Evolutionary conservation across 179 eudicot genomes (phyloP).

Genomic region (Gypsophila paniculata): DNA sequence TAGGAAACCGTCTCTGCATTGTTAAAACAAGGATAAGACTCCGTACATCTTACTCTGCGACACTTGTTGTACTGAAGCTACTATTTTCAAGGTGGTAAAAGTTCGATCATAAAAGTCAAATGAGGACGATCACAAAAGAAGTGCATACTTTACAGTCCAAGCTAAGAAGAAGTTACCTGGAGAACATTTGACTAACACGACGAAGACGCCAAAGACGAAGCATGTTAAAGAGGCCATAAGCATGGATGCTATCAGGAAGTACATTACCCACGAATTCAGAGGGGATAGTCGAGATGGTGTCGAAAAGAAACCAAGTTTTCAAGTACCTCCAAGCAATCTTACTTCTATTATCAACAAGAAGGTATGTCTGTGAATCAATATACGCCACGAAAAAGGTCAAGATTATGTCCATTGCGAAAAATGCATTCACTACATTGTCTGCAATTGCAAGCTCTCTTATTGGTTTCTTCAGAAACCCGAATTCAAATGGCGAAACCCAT

Average conservation of each 20-base stretch:
- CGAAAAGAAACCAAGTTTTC: constrained; percentile 53
- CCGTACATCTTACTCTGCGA: too few relatives aligned
- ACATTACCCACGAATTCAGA: constrained; percentile 43
- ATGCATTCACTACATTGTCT: constrained; percentile 60
- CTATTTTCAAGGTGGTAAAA: not conserved
- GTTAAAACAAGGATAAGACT: too few relatives aligned
- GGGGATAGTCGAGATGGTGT: constrained; percentile 58
- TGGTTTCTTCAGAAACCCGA: constrained; percentile 49
- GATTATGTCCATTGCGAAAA: constrained; percentile 60
- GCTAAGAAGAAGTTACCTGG: constrained; percentile 40
- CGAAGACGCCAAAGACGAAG: constrained; percentile 85
- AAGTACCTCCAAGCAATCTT: constrained; percentile 53
- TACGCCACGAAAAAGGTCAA: constrained; percentile 72
- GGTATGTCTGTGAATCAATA: constrained; percentile 53
- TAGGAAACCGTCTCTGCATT: too few relatives aligned
- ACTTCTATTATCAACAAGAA: constrained; percentile 51
- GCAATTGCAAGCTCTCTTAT: constrained; percentile 34
- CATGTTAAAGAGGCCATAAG: constrained; percentile 59
- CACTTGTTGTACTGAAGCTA: too few relatives aligned
- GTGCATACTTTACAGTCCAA: not conserved
- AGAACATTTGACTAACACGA: constrained; percentile 67
- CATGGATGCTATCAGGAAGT: constrained; percentile 35
- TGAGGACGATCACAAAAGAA: too few relatives aligned
- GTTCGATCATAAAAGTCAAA: too few relatives aligned
- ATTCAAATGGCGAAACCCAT: constrained; percentile 81